Percentiles rank a stretch among this genome's conserved stretches.
phyloP scores from a whole-genome alignment of 1,139 yeast species.

The Nakaseomyces kungkrabaensis region DNA sequence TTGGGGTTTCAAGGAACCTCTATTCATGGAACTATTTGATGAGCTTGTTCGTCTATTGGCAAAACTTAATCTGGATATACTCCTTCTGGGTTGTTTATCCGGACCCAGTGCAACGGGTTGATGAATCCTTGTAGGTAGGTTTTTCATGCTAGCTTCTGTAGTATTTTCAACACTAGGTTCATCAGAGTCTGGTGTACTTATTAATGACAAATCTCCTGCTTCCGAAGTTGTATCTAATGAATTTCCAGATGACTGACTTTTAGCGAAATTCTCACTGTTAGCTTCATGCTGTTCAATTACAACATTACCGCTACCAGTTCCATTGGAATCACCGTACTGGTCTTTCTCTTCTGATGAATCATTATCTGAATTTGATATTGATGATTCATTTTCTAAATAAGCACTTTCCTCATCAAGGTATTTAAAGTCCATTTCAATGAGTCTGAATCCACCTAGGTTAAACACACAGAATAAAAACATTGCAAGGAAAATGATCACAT shows the following conservation, averaged over 20 bases:
- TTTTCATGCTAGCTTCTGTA: background rate
- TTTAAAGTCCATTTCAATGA: conserved; percentile 61
- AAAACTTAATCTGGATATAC: background rate
- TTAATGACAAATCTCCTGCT: background rate
- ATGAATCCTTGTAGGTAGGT: background rate
- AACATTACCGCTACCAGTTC: background rate
- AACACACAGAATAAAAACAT: conserved; percentile 64
- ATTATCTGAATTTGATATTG: conserved; percentile 3
- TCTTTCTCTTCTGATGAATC: conserved; percentile 4
- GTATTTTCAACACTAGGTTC: background rate
- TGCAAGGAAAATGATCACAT: conserved; percentile 69
- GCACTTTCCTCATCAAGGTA: conserved; percentile 27
- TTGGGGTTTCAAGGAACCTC: conserved; percentile 36
- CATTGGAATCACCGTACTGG: background rate
- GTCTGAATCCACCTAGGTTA: conserved; percentile 64
- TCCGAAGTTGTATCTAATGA: background rate
- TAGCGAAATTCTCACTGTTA: background rate
- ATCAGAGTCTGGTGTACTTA: background rate
- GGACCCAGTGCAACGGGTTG: background rate
- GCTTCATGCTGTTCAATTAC: background rate
- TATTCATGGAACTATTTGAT: background rate
- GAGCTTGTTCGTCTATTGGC: background rate
- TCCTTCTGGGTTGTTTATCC: background rate
- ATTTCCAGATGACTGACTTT: background rate
- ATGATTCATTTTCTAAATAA: background rate